phyloP scores from a whole-genome alignment of 805 yeast species.

The Cyberlindnera samutprakarnensis region DNA sequence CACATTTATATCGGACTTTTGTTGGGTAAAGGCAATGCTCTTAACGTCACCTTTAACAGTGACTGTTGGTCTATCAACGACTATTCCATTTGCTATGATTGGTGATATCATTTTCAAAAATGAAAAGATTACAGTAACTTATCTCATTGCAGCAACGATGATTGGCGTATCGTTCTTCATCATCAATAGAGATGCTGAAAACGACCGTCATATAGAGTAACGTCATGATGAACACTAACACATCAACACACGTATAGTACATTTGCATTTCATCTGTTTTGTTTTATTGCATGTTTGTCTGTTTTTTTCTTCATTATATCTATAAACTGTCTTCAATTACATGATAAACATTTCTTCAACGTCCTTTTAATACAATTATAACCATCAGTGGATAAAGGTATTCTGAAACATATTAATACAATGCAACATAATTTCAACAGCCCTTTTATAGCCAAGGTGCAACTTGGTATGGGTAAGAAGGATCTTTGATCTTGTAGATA shows the following conservation, averaged over 20 bases:
- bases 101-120: conserved; percentile 78
- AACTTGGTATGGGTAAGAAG: conserved; percentile 13
- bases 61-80: conserved; percentile 87
- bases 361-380: background rate
- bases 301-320: background rate
- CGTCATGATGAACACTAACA: background rate
- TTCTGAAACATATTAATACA: background rate
- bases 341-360: background rate
- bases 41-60: conserved; percentile 92
- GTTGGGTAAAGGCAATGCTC: conserved; percentile 95
- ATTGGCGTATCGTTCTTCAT: conserved; percentile 80
- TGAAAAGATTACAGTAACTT: conserved; percentile 50
- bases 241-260: no score
- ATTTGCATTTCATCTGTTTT: background rate
- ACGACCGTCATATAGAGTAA: conserved; percentile 33
- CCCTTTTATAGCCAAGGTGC: background rate
- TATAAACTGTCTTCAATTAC: no score
- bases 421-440: background rate
- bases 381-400: no score
- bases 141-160: conserved; percentile 71
- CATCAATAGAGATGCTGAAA: conserved; percentile 72
- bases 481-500: conserved; percentile 13
- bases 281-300: background rate
- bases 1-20: conserved; percentile 81
- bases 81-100: conserved; percentile 90